Percentiles rank a stretch among this genome's conserved stretches.
phyloP scores from a whole-genome alignment of 176 grass and related monocot genomes.

The Aegilops longissima region DNA sequence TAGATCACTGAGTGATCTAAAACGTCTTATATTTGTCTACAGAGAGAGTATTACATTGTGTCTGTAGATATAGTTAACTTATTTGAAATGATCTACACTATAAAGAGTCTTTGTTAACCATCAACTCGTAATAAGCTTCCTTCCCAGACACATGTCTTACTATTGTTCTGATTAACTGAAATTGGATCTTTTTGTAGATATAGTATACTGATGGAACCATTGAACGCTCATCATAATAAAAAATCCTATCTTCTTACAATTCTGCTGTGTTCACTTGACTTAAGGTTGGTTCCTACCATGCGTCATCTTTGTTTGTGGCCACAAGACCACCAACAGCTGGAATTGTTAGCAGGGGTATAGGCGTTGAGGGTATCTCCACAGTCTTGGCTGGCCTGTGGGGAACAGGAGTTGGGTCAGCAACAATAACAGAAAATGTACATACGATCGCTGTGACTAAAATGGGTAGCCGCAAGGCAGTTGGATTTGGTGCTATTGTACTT shows the following conservation, averaged over 20 bases:
- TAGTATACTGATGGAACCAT: neutral
- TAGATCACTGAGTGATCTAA: no score
- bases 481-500: slow-evolving; percentile 86
- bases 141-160: neutral
- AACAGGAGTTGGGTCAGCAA: slow-evolving; percentile 87
- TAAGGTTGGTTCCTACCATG: slow-evolving; percentile 95
- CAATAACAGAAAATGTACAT: slow-evolving; percentile 93
- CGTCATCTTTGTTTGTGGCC: slow-evolving; percentile 92
- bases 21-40: no score
- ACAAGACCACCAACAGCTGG: slow-evolving; percentile 88
- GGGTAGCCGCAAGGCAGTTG: slow-evolving; percentile 86
- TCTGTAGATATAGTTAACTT: neutral
- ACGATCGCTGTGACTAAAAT: slow-evolving; percentile 99
- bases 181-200: neutral
- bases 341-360: slow-evolving; percentile 92
- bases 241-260: slow-evolving; percentile 18
- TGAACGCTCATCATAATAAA: neutral
- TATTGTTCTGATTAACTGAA: neutral
- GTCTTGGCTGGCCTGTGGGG: slow-evolving; percentile 90
- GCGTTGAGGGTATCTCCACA: slow-evolving; percentile 83
- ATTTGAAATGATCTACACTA: neutral
- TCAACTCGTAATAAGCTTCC: slow-evolving; percentile 18
- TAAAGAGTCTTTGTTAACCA: slow-evolving; percentile 15
- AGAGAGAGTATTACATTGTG: neutral
- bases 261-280: slow-evolving; percentile 27